Percentiles rank a stretch among this genome's conserved stretches.
Conservation (phyloP, 2,329 filamentous ascomycete genomes). For the Sporothrix variecibatus region DNA sequence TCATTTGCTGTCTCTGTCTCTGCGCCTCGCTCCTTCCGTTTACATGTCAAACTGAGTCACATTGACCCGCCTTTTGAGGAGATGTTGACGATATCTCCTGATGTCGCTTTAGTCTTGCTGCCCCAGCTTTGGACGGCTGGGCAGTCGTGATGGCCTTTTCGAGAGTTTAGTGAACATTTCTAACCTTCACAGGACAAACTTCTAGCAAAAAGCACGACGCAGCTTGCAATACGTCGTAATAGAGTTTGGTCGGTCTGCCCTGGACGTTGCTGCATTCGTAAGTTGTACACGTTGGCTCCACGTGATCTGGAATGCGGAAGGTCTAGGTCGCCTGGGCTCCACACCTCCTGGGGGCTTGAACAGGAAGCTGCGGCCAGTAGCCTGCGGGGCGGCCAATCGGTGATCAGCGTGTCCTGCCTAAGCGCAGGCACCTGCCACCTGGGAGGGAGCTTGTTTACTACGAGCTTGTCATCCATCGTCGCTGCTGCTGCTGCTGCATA, state of each 20-base stretch:
- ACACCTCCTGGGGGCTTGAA: background rate
- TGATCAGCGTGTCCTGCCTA: constrained; percentile 8
- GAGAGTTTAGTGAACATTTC: background rate
- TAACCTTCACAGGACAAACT: background rate
- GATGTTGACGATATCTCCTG: background rate
- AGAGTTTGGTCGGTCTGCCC: background rate
- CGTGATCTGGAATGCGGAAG: background rate
- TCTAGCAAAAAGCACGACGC: background rate
- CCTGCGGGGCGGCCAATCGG: constrained; percentile 13
- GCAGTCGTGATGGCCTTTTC: background rate
- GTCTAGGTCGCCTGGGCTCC: constrained; percentile 5
- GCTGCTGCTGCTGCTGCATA: background rate
- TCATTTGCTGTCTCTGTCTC: background rate
- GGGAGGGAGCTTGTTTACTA: constrained; percentile 11
- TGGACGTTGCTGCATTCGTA: background rate
- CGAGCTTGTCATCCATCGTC: constrained; percentile 2
- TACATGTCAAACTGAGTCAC: background rate
- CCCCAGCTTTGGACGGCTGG: background rate
- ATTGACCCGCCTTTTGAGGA: background rate
- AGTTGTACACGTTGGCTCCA: background rate
- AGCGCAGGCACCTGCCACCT: constrained; percentile 23
- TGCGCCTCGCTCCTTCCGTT: background rate
- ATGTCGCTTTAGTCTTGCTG: background rate
- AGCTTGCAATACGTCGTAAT: background rate
- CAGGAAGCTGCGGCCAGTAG: constrained; percentile 8